Evolutionary conservation across 768 basidiomycete species (phyloP).

Genomic region (Phaeotremella fagi): DNA sequence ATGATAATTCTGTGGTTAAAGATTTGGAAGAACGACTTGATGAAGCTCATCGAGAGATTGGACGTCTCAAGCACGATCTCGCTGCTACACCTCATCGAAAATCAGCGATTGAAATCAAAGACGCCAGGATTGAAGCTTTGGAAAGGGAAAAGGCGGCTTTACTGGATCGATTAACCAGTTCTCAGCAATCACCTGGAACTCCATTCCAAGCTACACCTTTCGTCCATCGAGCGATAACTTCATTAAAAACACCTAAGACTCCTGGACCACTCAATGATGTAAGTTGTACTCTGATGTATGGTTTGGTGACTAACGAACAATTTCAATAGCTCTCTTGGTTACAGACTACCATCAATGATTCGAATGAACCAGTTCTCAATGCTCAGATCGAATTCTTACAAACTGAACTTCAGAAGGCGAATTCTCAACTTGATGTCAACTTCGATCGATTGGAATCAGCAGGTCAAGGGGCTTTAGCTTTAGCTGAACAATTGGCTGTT

Average conservation of each 20-base stretch:
- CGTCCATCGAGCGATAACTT: slow-evolving; percentile 30
- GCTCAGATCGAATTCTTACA: slow-evolving; percentile 40
- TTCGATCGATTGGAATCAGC: slow-evolving; percentile 45
- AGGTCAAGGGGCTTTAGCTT: slow-evolving; percentile 27
- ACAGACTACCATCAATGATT: slow-evolving; percentile 32
- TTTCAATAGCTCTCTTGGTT: slow-evolving; percentile 38
- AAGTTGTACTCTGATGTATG: not conserved
- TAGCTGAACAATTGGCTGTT: slow-evolving; percentile 39
- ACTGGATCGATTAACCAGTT: slow-evolving; percentile 18
- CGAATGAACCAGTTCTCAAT: slow-evolving; percentile 30
- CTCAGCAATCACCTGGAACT: slow-evolving; percentile 20
- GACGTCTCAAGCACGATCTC: slow-evolving; percentile 37
- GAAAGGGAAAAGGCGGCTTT: slow-evolving; percentile 41
- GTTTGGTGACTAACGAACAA: slow-evolving; percentile 11
- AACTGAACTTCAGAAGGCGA: slow-evolving; percentile 31
- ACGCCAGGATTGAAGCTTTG: slow-evolving; percentile 33
- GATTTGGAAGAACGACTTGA: slow-evolving; percentile 36
- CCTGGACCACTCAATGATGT: slow-evolving; percentile 41
- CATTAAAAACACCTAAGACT: slow-evolving; percentile 33
- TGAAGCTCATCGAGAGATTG: slow-evolving; percentile 39
- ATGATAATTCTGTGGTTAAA: slow-evolving; percentile 19
- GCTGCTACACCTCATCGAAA: slow-evolving; percentile 27
- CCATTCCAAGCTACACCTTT: slow-evolving; percentile 34
- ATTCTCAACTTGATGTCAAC: slow-evolving; percentile 41
- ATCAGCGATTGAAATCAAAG: slow-evolving; percentile 27